A percentile compares a stretch with the other conserved stretches of the same genome.
Conservation (phyloP, 2,329 filamentous ascomycete genomes). For the Beauveria sp. region DNA sequence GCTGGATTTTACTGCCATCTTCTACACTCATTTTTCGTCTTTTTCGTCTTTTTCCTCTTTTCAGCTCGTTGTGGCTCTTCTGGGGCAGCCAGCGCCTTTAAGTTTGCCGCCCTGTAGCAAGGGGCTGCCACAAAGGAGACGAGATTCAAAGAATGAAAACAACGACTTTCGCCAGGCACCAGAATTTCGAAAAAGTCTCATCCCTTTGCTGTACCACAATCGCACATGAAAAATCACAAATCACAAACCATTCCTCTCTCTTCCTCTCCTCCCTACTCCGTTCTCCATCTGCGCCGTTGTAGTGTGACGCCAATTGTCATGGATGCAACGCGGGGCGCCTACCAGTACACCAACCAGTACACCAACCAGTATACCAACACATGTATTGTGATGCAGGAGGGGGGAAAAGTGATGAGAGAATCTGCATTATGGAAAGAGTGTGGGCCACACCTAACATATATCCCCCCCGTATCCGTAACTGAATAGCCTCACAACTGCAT, state of each 20-base stretch:
- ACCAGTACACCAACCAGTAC: not conserved
- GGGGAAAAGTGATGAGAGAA: too few relatives aligned
- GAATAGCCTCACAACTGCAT: not conserved
- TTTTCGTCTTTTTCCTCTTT: not conserved
- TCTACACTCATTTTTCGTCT: too few relatives aligned
- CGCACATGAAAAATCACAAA: not conserved
- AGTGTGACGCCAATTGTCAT: not conserved
- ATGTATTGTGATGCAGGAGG: not conserved
- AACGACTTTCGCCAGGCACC: not conserved
- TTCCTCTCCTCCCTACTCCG: not conserved
- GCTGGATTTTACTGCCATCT: not conserved
- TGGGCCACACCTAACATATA: not conserved
- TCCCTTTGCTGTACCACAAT: not conserved
- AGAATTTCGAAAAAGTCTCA: not conserved
- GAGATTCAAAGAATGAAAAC: not conserved
- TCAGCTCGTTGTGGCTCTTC: not conserved
- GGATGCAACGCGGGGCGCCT: not conserved
- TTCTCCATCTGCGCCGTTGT: not conserved
- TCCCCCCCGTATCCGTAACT: not conserved
- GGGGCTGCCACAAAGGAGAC: not conserved
- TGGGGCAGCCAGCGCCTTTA: not conserved
- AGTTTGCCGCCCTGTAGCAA: conserved; percentile 6
- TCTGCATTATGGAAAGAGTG: too few relatives aligned
- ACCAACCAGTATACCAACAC: not conserved
- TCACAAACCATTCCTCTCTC: not conserved